These are phyloP conservation scores for Uronychia binucleata DNA, from an alignment of 73 alveolate genomes.

Conservation along the genomic window DNA sequence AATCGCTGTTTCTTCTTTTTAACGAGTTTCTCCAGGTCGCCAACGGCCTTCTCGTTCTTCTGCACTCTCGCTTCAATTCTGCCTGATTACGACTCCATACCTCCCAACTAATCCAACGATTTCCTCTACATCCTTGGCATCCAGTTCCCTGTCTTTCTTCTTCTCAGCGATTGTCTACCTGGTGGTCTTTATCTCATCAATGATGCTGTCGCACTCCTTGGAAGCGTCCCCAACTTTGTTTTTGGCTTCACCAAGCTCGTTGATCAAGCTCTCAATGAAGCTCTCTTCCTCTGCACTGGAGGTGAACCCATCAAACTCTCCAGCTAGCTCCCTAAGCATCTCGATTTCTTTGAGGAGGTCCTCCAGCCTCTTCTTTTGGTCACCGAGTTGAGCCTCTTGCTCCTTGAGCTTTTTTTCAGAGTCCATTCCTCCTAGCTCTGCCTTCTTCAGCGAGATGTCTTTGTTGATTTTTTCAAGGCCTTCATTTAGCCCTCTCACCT, in stretches of 20 bases:
- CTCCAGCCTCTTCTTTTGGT: background rate
- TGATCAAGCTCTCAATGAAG: constrained; percentile 1
- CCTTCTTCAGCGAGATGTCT: background rate
- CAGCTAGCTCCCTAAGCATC: constrained; percentile 13
- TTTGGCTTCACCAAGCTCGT: constrained; percentile 6
- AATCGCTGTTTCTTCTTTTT: constrained; percentile 23
- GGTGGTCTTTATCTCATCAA: background rate
- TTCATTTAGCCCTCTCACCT: constrained; percentile 1
- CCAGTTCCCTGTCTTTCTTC: background rate
- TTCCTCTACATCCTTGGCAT: constrained; percentile 5
- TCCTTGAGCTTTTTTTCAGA: constrained; percentile 4
- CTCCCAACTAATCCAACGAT: background rate
- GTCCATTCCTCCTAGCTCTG: constrained; percentile 12
- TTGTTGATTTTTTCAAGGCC: constrained; percentile 5
- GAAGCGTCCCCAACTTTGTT: background rate
- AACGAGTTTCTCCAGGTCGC: background rate
- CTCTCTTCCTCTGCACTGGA: constrained; percentile 9
- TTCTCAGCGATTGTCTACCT: background rate
- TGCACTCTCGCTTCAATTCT: background rate
- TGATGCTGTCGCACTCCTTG: background rate
- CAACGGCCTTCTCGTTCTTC: background rate
- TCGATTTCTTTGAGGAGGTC: constrained; percentile 10
- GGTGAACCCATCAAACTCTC: constrained; percentile 9
- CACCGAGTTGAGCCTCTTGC: background rate
- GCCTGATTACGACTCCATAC: background rate